A percentile compares a stretch with the other conserved stretches of the same genome.
Conservation (phyloP, 164 flowering plant species). For the Tetrastigma voinierianum region DNA sequence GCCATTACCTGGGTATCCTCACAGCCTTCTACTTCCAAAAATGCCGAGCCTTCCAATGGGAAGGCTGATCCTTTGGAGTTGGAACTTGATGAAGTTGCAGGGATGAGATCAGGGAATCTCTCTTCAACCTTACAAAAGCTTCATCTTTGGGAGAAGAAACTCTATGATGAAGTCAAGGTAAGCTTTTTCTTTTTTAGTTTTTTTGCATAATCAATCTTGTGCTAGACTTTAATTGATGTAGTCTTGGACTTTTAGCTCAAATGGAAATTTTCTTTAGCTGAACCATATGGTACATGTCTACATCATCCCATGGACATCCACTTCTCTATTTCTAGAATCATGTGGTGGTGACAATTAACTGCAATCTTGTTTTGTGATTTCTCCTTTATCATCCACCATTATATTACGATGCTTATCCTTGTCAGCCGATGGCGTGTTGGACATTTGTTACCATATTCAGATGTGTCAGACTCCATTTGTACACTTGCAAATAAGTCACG, state of each 20-base stretch:
- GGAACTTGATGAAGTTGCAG: constrained; percentile 49
- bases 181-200: constrained; percentile 4
- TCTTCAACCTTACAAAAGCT: constrained; percentile 82
- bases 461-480: too few species aligned
- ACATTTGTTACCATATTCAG: too few species aligned
- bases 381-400: too few species aligned
- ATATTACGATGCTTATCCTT: too few species aligned
- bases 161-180: constrained; percentile 95
- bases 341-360: too few species aligned
- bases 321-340: too few species aligned
- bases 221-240: too few species aligned
- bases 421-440: too few species aligned
- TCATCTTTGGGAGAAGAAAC: constrained; percentile 94
- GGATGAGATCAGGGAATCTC: constrained; percentile 47
- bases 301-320: too few species aligned
- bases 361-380: too few species aligned
- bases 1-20: constrained; percentile 53
- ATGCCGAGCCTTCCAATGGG: constrained; percentile 33
- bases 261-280: not conserved
- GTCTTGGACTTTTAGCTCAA: not conserved
- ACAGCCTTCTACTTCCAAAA: constrained; percentile 56
- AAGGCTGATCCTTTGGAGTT: constrained; percentile 27
- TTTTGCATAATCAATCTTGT: not conserved
- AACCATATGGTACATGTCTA: too few species aligned
- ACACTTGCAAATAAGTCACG: too few species aligned